Percentiles rank a stretch among this genome's conserved stretches.
phyloP scores from a whole-genome alignment of 2,329 filamentous ascomycete genomes.

The Chaetomium sp. region DNA sequence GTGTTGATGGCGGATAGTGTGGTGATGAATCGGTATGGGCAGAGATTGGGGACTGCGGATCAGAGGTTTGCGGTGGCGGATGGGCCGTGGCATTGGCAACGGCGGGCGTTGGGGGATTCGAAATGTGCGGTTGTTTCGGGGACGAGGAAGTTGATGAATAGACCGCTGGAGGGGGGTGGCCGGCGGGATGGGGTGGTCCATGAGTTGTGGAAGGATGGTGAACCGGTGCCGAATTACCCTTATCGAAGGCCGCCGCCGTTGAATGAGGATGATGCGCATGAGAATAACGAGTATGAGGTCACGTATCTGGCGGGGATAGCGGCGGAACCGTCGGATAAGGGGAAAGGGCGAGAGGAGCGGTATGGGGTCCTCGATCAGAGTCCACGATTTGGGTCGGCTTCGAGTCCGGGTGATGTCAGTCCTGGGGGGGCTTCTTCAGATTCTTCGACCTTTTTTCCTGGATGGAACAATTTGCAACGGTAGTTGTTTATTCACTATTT shows the following conservation, averaged over 20 bases:
- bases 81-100: conserved; percentile 22
- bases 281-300: conserved; percentile 16
- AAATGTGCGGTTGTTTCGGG: conserved; percentile 12
- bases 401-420: neutral
- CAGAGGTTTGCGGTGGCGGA: conserved; percentile 16
- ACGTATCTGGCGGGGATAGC: conserved; percentile 14
- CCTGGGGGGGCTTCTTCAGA: neutral
- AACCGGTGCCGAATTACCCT: conserved; percentile 14
- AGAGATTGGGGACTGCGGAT: conserved; percentile 21
- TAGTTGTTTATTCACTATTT: too few relatives aligned
- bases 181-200: neutral
- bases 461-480: conserved; percentile 7
- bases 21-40: conserved; percentile 22
- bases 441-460: conserved; percentile 1
- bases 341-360: conserved; percentile 7
- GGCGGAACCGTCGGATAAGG: conserved; percentile 6
- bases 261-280: conserved; percentile 9
- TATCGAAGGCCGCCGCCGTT: conserved; percentile 15
- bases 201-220: conserved; percentile 16
- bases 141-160: conserved; percentile 10
- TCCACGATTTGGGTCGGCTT: neutral
- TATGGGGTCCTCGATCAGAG: neutral
- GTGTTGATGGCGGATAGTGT: conserved; percentile 11
- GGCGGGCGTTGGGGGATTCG: conserved; percentile 16
- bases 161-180: neutral